phyloP scores from a whole-genome alignment of 2,329 filamentous ascomycete species.

The Cryphonectria nitschkei region DNA sequence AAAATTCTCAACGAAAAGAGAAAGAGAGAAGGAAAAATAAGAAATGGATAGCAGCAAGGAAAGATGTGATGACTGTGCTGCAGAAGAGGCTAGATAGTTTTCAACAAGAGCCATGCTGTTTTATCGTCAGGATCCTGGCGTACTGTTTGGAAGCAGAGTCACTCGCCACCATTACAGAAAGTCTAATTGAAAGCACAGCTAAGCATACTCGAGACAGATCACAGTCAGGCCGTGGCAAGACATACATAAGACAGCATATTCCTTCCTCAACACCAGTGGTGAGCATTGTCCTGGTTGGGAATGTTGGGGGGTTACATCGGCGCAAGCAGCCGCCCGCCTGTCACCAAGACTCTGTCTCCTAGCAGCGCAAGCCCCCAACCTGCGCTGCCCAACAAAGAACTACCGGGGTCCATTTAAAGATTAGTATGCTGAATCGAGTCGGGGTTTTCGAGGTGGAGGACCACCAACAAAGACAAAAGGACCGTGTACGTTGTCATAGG shows the following conservation, averaged over 20 bases:
- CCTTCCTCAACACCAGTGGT: neutral
- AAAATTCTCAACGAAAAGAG: neutral
- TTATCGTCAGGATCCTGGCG: neutral
- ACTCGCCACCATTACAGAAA: neutral
- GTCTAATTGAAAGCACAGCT: neutral
- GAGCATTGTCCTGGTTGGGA: neutral
- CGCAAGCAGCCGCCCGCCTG: neutral
- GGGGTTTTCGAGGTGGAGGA: neutral
- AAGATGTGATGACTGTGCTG: neutral
- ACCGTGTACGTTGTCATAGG: neutral
- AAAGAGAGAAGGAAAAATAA: neutral
- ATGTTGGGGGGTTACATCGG: conserved; percentile 12
- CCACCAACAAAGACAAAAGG: neutral
- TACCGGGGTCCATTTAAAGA: neutral
- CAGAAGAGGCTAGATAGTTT: neutral
- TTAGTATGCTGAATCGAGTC: neutral
- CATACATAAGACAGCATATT: neutral
- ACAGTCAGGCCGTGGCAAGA: neutral
- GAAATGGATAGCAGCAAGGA: neutral
- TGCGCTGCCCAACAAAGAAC: conserved; percentile 8
- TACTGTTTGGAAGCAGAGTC: neutral
- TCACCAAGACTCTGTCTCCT: neutral
- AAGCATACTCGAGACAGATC: neutral
- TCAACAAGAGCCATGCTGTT: neutral
- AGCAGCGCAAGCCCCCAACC: neutral